These are phyloP conservation scores for Skeletonema tropicum DNA, from an alignment of 108 stramenopile genomes.

Conservation along the genomic window DNA sequence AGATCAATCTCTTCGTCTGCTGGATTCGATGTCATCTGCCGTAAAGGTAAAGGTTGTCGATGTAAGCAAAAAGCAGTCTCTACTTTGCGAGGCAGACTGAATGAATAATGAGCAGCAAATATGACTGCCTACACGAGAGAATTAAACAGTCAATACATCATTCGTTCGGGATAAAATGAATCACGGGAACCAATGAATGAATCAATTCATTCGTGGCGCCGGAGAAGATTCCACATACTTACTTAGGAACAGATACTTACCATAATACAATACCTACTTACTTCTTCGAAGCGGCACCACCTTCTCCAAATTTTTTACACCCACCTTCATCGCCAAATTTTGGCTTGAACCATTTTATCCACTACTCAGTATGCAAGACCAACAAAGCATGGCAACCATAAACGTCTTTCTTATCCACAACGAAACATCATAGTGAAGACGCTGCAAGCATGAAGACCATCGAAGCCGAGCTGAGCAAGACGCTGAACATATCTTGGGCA, in stretches of 20 bases:
- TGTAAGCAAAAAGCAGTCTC: neutral
- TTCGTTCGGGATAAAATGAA: no score
- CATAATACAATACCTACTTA: no score
- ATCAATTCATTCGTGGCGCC: neutral
- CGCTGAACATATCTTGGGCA: neutral
- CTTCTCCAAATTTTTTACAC: no score
- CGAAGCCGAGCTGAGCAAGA: neutral
- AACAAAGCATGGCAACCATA: neutral
- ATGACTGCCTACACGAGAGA: no score
- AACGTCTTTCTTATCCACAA: neutral
- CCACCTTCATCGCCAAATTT: no score
- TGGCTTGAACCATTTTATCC: no score
- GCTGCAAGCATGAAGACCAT: neutral
- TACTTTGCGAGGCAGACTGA: neutral
- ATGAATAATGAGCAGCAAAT: neutral
- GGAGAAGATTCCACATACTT: neutral
- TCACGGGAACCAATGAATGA: no score
- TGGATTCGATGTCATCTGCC: neutral
- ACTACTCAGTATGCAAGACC: neutral
- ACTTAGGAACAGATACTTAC: no score
- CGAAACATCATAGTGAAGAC: neutral
- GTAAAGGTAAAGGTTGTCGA: neutral
- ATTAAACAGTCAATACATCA: no score
- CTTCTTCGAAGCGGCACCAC: no score
- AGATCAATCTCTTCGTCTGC: neutral